Evolutionary conservation across 805 yeast genomes (phyloP).

Genomic region (Saturnispora besseyi): DNA sequence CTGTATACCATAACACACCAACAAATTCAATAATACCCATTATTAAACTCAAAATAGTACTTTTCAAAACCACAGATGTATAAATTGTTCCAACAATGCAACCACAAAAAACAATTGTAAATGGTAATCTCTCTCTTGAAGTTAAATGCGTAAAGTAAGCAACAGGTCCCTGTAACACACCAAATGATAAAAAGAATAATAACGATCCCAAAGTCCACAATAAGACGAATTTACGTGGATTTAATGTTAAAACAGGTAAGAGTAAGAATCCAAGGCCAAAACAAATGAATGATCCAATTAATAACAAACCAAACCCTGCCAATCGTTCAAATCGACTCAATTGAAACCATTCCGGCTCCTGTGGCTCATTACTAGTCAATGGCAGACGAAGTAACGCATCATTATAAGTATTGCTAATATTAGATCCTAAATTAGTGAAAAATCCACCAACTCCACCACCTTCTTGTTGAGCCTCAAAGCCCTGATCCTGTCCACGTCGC

Average conservation of each 20-base stretch:
- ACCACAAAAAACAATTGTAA: slow-evolving; percentile 72
- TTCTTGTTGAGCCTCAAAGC: slow-evolving; percentile 3
- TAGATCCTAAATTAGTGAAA: slow-evolving; percentile 12
- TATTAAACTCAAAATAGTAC: slow-evolving; percentile 66
- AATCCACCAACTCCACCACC: slow-evolving; percentile 6
- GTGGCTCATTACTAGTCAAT: slow-evolving; percentile 43
- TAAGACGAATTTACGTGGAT: slow-evolving; percentile 85
- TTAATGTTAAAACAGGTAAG: slow-evolving; percentile 81
- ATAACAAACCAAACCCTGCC: slow-evolving; percentile 65
- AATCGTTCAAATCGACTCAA: slow-evolving; percentile 73
- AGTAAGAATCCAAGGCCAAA: slow-evolving; percentile 73
- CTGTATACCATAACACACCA: slow-evolving; percentile 82
- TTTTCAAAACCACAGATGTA: slow-evolving; percentile 61
- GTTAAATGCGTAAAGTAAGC: slow-evolving; percentile 66
- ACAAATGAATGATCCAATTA: slow-evolving; percentile 70
- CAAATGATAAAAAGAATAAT: slow-evolving; percentile 80
- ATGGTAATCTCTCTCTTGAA: slow-evolving; percentile 68
- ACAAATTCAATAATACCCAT: slow-evolving; percentile 70
- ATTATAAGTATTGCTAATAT: slow-evolving; percentile 14
- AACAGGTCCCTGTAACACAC: slow-evolving; percentile 87
- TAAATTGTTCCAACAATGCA: slow-evolving; percentile 72
- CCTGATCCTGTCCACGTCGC: slow-evolving; percentile 14
- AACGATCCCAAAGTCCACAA: slow-evolving; percentile 89
- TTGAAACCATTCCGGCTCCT: slow-evolving; percentile 72
- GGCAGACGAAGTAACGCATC: slow-evolving; percentile 49